These are phyloP conservation scores for Hypoxylon trugodes DNA, from an alignment of 495 filamentous ascomycete genomes.

Conservation along the genomic window DNA sequence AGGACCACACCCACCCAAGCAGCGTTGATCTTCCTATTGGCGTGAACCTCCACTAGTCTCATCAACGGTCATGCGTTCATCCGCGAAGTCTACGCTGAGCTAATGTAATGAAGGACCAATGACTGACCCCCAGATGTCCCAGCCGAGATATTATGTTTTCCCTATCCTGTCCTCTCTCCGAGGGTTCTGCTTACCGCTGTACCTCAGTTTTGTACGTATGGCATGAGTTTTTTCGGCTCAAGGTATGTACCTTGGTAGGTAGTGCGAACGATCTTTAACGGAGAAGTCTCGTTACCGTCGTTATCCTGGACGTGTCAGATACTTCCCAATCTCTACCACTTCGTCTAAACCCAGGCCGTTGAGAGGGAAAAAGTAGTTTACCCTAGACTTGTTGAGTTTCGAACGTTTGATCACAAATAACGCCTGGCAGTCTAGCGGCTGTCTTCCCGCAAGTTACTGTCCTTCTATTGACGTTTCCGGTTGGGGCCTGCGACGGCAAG, in stretches of 20 bases:
- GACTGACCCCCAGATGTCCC: slow-evolving; percentile 49
- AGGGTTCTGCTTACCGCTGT: slow-evolving; percentile 36
- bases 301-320: slow-evolving; percentile 22
- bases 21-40: slow-evolving; percentile 51
- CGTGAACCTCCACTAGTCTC: slow-evolving; percentile 45
- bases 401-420: slow-evolving; percentile 20
- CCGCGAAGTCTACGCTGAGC: slow-evolving; percentile 55
- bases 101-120: slow-evolving; percentile 55
- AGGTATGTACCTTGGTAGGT: background rate
- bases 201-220: slow-evolving; percentile 26
- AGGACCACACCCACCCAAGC: slow-evolving; percentile 49
- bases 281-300: slow-evolving; percentile 26
- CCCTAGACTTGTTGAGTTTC: slow-evolving; percentile 12
- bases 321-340: slow-evolving; percentile 27
- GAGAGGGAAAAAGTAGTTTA: background rate
- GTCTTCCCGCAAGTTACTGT: slow-evolving; percentile 36
- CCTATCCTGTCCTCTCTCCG: slow-evolving; percentile 40
- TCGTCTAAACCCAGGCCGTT: slow-evolving; percentile 22
- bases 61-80: slow-evolving; percentile 60
- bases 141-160: slow-evolving; percentile 53
- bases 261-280: slow-evolving; percentile 14
- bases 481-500: slow-evolving; percentile 49
- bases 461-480: slow-evolving; percentile 43
- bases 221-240: slow-evolving; percentile 7
- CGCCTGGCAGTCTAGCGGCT: slow-evolving; percentile 35